Evolutionary conservation across 345 rosid genomes (phyloP), one percentile per base, ranked within the genome.

Genomic region (Hibiscus syriacus): DNA sequence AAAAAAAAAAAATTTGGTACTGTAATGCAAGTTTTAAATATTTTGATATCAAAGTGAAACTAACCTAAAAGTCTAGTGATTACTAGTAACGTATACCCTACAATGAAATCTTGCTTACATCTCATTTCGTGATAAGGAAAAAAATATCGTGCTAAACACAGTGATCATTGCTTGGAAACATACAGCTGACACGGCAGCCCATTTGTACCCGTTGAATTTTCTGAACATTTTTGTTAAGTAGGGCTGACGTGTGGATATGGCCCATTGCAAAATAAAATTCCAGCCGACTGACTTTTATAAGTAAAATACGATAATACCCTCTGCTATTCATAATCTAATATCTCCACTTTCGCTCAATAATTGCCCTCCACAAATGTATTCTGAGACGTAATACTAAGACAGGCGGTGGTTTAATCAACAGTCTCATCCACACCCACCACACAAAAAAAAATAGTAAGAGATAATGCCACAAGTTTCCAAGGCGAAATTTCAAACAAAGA

Each of bases 341-440:
- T 38, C 27, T 38, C n/a, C 2, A 5, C n/a, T 13, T 20, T 38
- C 2, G 6, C 77, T 48, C 80, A 70, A 17, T 78, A 50, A 17
- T n/a, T 1, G 25, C 6, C n/a, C 11, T 66, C 78, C 83, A 79
- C 81, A 83, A 73, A 59, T 32, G 26, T 4, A 22, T 19, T 43
- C 85, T 32, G 79, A 78, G 65, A 72, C 66, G 0, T 55, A 63
- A 0, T 17, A 5, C 3, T 4, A 12, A 5, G 54, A 80, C 86
- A 63, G 79, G 26, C 66, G 0, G 83, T 75, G 26, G 70, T 66
- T 27, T 17, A 41, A 48, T 5, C 78, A 41, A 6, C 10, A 1
- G 59, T 48, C 64, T 65, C 46, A 34, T 64, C 56, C 10, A 23
- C 73, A 64, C 2, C 62, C 25, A 32, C 30, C 22, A 7, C 45